Evolutionary conservation across 108 stramenopile genomes (phyloP), one percentile per base, ranked within the genome.

Genomic region (Skeletonema costatum): DNA sequence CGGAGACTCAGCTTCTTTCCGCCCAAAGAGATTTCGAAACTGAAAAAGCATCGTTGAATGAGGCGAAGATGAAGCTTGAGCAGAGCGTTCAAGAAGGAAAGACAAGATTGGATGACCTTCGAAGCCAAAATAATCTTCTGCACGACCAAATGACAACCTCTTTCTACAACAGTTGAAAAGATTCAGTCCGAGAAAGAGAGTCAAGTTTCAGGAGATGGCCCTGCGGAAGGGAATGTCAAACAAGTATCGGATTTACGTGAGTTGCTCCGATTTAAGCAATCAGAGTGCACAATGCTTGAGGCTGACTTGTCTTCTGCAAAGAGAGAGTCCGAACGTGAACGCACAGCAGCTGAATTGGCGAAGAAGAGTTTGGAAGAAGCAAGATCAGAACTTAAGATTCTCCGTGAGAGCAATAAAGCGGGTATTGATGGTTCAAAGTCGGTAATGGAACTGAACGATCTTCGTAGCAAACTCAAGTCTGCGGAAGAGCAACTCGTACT

Each of bases 301-400:
- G 86, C 84, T 9, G 87, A 95, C 66, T 70, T 97, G 5, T 92
- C 94, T 64, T 84, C 92, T 17, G 82, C 87, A 35, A 86, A 87
- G 41, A 89, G 92, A 11, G 71, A 86, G 16, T 67, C 83, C 8
- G 96, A 95, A 69, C 79, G 93, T 16, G 96, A 97, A 76, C 80
- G 89, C 19, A 85, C 92, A 38, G 71, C 87, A 36, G 78, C 84
- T n/a, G 85, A 81, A 13, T 78, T 94, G 39, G 83, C 87, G n/a
- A 89, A 88, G 74, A 76, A 89, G 29, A 89, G 85, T 73, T 76
- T 95, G 2, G 94, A 97, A 32, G 90, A 97, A 39, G 89, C 90
- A 9, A 70, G 93, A 32, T 83, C 89, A 21, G 96, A 97, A 66
- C 81, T 97, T 2, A 74, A 90, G 70, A 58, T 82, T 1, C 67